Evolutionary conservation across 2,329 filamentous ascomycete species (phyloP).

Genomic region (Domatiomyces globalis): DNA sequence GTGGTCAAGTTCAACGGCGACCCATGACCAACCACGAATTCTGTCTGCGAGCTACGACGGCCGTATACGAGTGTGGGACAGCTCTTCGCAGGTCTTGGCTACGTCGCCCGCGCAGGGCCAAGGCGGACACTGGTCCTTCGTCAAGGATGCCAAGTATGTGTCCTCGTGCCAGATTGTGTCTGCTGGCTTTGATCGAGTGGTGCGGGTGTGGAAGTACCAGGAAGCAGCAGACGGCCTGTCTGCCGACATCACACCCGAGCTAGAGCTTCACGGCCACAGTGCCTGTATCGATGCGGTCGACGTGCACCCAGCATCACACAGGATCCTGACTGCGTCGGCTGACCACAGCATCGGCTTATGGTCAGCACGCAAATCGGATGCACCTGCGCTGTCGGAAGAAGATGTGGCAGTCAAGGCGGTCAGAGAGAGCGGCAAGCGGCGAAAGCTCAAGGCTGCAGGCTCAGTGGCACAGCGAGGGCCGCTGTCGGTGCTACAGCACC

Average conservation of each 20-base stretch:
- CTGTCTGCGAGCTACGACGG: slow-evolving; percentile 93
- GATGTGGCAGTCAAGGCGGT: slow-evolving; percentile 53
- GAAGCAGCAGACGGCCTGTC: slow-evolving; percentile 49
- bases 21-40: slow-evolving; percentile 52
- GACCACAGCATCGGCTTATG: slow-evolving; percentile 81
- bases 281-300: slow-evolving; percentile 60
- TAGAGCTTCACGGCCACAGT: slow-evolving; percentile 75
- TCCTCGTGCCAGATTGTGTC: slow-evolving; percentile 67
- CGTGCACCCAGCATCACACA: slow-evolving; percentile 56
- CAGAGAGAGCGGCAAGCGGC: slow-evolving; percentile 54
- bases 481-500: slow-evolving; percentile 55
- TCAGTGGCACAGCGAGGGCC: slow-evolving; percentile 58
- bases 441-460: slow-evolving; percentile 53
- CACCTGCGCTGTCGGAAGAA: slow-evolving; percentile 54
- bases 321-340: slow-evolving; percentile 70
- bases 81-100: slow-evolving; percentile 69
- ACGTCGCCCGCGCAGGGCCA: slow-evolving; percentile 53
- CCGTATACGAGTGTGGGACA: slow-evolving; percentile 75
- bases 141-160: slow-evolving; percentile 75
- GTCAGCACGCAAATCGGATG: slow-evolving; percentile 63
- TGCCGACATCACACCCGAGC: slow-evolving; percentile 51
- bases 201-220: slow-evolving; percentile 79
- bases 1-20: slow-evolving; percentile 42
- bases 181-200: slow-evolving; percentile 66
- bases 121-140: slow-evolving; percentile 60